phyloP scores from a whole-genome alignment of 176 grass and related monocot species.

The Oryza australiensis region DNA sequence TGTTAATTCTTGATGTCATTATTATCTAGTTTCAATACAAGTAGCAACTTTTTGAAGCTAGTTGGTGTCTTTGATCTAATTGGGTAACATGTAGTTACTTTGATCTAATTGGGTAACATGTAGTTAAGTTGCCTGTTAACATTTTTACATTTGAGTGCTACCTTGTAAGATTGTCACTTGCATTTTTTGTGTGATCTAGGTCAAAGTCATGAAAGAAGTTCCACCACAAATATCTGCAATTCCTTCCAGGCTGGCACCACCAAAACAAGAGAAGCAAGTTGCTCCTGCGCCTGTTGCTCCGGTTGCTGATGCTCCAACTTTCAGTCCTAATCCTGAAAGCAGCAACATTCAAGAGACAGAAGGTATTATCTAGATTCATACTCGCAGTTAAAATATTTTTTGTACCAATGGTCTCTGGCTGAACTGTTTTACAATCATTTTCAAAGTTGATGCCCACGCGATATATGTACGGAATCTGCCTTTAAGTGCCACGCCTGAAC shows the following conservation, averaged over 20 bases:
- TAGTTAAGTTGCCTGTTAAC: background rate
- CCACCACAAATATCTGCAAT: slow-evolving; percentile 41
- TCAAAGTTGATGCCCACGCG: slow-evolving; percentile 69
- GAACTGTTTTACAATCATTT: slow-evolving; percentile 25
- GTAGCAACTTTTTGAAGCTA: slow-evolving; percentile 3
- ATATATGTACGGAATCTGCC: slow-evolving; percentile 84
- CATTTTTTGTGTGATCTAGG: slow-evolving; percentile 57
- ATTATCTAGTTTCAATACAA: background rate
- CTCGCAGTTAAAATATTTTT: slow-evolving; percentile 12
- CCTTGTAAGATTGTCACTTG: slow-evolving; percentile 31
- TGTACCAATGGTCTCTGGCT: slow-evolving; percentile 9
- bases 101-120: background rate
- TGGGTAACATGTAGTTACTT: background rate
- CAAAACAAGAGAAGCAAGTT: slow-evolving; percentile 58
- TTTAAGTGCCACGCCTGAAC: slow-evolving; percentile 58
- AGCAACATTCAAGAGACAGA: slow-evolving; percentile 74
- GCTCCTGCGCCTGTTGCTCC: slow-evolving; percentile 40
- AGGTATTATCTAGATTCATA: slow-evolving; percentile 49
- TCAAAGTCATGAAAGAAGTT: slow-evolving; percentile 82
- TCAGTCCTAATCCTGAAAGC: slow-evolving; percentile 58
- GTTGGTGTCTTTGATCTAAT: slow-evolving; percentile 3
- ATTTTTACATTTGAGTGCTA: slow-evolving; percentile 3
- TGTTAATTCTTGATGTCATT: background rate
- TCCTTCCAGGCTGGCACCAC: slow-evolving; percentile 50
- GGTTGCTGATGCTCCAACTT: slow-evolving; percentile 53